phyloP scores from a whole-genome alignment of 352 stramenopile species.

The Globisporangium parvum region DNA sequence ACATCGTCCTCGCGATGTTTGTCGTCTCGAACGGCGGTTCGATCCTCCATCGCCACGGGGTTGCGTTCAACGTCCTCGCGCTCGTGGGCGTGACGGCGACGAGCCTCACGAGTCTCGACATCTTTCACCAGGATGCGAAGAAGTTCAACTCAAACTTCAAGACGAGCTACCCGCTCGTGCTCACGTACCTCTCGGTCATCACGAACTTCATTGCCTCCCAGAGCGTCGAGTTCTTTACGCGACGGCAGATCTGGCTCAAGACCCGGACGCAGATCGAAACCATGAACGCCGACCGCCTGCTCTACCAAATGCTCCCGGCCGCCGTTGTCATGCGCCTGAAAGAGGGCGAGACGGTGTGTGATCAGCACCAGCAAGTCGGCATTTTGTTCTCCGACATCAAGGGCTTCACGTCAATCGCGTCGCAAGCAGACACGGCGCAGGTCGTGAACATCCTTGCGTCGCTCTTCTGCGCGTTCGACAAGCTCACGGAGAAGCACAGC shows the following conservation, averaged over 20 bases:
- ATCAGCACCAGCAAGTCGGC: slow-evolving; percentile 82
- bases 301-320: slow-evolving; percentile 85
- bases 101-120: slow-evolving; percentile 34
- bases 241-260: slow-evolving; percentile 82
- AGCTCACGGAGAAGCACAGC: slow-evolving; percentile 88
- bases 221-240: slow-evolving; percentile 76
- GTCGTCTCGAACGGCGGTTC: slow-evolving; percentile 78
- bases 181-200: slow-evolving; percentile 76
- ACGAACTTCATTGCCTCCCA: slow-evolving; percentile 78
- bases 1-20: slow-evolving; percentile 80
- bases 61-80: slow-evolving; percentile 57
- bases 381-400: slow-evolving; percentile 92
- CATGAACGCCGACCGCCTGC: slow-evolving; percentile 72
- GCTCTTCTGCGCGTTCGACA: slow-evolving; percentile 90
- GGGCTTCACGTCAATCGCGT: slow-evolving; percentile 89
- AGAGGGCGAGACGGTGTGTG: slow-evolving; percentile 75
- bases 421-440: slow-evolving; percentile 73
- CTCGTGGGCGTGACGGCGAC: slow-evolving; percentile 42
- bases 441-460: slow-evolving; percentile 89
- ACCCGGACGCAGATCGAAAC: slow-evolving; percentile 78
- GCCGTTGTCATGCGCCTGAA: slow-evolving; percentile 83
- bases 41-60: slow-evolving; percentile 59
- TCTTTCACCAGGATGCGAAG: slow-evolving; percentile 41
- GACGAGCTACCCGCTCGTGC: slow-evolving; percentile 71
- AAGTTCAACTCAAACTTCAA: slow-evolving; percentile 76